Evolutionary conservation across 2,329 filamentous ascomycete species (phyloP).

Genomic region (Colletotrichum melonis): DNA sequence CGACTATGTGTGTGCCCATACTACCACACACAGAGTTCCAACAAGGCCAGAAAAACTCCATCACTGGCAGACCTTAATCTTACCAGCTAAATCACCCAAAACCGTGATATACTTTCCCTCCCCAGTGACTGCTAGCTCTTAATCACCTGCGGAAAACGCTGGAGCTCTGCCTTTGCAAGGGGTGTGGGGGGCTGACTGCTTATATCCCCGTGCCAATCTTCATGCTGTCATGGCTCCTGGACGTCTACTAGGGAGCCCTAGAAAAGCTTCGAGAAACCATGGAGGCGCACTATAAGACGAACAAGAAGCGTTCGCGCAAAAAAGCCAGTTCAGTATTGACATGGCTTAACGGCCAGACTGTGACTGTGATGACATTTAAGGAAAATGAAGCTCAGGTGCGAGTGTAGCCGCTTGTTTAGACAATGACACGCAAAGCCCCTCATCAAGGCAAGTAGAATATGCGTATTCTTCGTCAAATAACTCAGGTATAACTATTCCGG

Average conservation of each 20-base stretch:
- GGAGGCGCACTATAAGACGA: slow-evolving; percentile 13
- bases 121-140: background rate
- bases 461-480: background rate
- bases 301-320: background rate
- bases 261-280: background rate
- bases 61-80: background rate
- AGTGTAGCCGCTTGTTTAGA: background rate
- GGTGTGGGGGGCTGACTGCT: background rate
- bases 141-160: background rate
- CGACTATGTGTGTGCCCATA: background rate
- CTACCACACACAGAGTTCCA: background rate
- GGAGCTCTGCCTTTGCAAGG: slow-evolving; percentile 25
- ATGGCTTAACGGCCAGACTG: background rate
- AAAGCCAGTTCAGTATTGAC: too few relatives aligned
- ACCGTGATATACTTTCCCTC: background rate
- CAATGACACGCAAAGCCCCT: background rate
- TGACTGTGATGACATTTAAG: background rate
- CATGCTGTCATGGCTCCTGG: background rate
- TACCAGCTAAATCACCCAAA: background rate
- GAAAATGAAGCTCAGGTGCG: background rate
- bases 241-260: slow-evolving; percentile 1
- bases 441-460: background rate
- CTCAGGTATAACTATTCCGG: background rate
- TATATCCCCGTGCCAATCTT: background rate
- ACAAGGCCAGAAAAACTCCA: background rate